Evolutionary conservation across 441 rosid genomes (phyloP), one percentile per base, ranked within the genome.

Genomic region (Gossypium aridum): DNA sequence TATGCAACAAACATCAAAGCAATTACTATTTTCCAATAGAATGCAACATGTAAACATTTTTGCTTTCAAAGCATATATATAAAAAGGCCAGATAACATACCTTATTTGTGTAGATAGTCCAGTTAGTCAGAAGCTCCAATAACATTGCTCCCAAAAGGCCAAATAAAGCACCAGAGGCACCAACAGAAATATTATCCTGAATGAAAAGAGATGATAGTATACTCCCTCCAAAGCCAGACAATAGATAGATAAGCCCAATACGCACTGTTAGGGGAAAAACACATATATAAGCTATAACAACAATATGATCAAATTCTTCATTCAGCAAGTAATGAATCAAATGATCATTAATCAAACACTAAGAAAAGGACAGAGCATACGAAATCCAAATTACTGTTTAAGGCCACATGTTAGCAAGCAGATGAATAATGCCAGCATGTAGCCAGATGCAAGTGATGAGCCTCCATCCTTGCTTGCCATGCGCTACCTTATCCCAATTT

Each of bases 111-210:
- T 96, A 96, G 75, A 94, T 92, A 49, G 92, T 87, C 99, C 98
- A 96, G 78, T 96, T 93, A 64, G 94, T 91, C 6, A 93, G 88
- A 64, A 96, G 97, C 86, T 93, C 98, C 0, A 98, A 92, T 45
- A 92, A 74, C 98, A 93, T 92, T 31, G 99, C 99, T 19, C 99
- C 99, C 14, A 93, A 87, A 73, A 95, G 95, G 66, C 99, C 99
- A 64, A 93, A 93, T 75, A 93, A 83, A 78, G 99, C 99, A 78
- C 98, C 94, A 1, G 98, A 95, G 13, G 97, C 98, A 76, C 99
- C 99, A 13, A 93, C 97, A 13, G 96, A 93, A 56, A 93, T 89
- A 55, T 83, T 88, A 12, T 9, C 39, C 73, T 83, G 92, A 70
- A 88, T 81, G 82, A 96, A 96, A 67, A 93, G 85, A 37, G 92